A percentile compares a stretch with the other conserved stretches of the same genome.
phyloP scores from a whole-genome alignment of 2,329 filamentous ascomycete species.

The Amauroascus verrucosus region DNA sequence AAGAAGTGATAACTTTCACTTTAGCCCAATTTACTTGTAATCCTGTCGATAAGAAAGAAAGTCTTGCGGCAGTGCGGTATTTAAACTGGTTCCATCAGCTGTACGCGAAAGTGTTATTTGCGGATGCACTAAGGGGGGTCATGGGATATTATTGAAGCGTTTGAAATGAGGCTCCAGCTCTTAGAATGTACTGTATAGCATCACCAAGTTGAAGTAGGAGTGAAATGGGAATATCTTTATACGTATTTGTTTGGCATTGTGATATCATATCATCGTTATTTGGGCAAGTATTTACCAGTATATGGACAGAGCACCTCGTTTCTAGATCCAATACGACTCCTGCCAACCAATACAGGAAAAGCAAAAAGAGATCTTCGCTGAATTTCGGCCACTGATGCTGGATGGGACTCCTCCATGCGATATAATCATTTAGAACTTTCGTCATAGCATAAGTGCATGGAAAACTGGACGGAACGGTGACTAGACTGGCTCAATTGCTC shows the following conservation, averaged over 20 bases:
- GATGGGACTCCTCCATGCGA: not conserved
- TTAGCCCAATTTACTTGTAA: conserved; percentile 13
- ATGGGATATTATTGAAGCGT: conserved; percentile 1
- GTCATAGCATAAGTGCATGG: not conserved
- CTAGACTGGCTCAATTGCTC: not conserved
- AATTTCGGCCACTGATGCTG: not conserved
- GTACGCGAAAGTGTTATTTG: conserved; percentile 10
- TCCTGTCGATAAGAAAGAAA: not conserved
- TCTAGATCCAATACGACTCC: conserved; percentile 1
- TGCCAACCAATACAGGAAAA: not conserved
- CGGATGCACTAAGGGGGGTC: conserved; percentile 7
- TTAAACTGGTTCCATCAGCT: conserved; percentile 10
- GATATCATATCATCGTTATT: conserved; percentile 7
- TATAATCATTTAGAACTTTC: not conserved
- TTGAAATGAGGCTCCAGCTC: too few relatives aligned
- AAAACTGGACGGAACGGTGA: not conserved
- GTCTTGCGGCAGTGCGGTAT: not conserved
- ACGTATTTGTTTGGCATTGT: not conserved
- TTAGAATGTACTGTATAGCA: too few relatives aligned
- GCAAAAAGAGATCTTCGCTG: not conserved
- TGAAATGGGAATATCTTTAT: too few relatives aligned
- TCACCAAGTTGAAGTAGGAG: too few relatives aligned
- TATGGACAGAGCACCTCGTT: not conserved
- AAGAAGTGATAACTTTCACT: conserved; percentile 7
- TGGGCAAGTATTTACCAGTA: not conserved